Evolutionary conservation across 2,329 filamentous ascomycete genomes (phyloP), one percentile per base, ranked within the genome.

Genomic region (Coniochaeta pulveracea): DNA sequence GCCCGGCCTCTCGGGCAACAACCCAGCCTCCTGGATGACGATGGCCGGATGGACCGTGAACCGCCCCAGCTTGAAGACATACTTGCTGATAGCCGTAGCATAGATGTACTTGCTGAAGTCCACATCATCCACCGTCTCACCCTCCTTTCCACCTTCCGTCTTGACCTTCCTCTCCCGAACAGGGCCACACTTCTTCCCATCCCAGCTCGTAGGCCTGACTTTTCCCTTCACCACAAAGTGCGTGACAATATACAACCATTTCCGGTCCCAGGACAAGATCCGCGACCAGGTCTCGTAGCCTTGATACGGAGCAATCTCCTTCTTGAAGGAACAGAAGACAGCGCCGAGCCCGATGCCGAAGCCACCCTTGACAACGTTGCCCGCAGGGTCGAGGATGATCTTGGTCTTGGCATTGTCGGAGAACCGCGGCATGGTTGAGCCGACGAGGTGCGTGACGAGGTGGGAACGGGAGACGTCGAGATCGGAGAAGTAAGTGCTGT

Each of bases 31-130:
- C 26, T 72, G 64, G 17, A 96, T 64, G 6, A 89, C 65, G 29
- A 82, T 66, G 44, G 86, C 80, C 0, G 91, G 88, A 42, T 88
- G 76, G 4, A 96, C 74, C 0, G 89, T 96, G 47, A 91, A 65
- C 16, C 89, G 67, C 1, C 80, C 83, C 36, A 85, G 66, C 62
- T 89, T 89, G 52, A 85, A 77, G 25, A 89, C 83, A 53, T 89
- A 89, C 61, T 86, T 88, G 60, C 72, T 78, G 26, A 89, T 56
- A 1, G 76, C 77, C 0, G 78, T 79, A 1, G 83, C 84, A 44
- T 80, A 69, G 24, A 89, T 67, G 39, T 71, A 74, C 55, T 70
- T 76, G 52, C 75, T 64, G 52, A 72, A 72, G 19, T 66, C 50
- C 21, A 54, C 49, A 14, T 56, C 63, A 29, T 50, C 45, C 2